Evolutionary conservation across 768 basidiomycete genomes (phyloP).

Genomic region (Tricholoma furcatifolium): DNA sequence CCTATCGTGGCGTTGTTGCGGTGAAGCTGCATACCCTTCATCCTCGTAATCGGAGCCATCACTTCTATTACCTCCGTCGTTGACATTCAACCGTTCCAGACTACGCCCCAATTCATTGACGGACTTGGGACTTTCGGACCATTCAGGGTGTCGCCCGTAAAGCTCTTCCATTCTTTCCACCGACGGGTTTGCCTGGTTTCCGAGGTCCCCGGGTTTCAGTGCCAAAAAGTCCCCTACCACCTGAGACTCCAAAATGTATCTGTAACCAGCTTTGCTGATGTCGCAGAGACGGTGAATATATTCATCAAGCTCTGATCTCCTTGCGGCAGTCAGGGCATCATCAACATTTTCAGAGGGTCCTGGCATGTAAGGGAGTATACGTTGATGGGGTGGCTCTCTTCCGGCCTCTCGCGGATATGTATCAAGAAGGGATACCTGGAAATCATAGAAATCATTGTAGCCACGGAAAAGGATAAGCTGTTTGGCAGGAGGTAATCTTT

Average conservation of each 20-base stretch:
- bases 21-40: slow-evolving; percentile 48
- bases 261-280: slow-evolving; percentile 62
- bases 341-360: slow-evolving; percentile 87
- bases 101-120: slow-evolving; percentile 47
- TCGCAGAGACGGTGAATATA: slow-evolving; percentile 82
- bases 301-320: slow-evolving; percentile 82
- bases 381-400: slow-evolving; percentile 56
- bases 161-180: slow-evolving; percentile 59
- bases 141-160: slow-evolving; percentile 24
- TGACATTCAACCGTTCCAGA: slow-evolving; percentile 49
- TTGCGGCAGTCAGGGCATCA: slow-evolving; percentile 75
- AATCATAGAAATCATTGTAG: slow-evolving; percentile 98
- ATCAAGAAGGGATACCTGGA: slow-evolving; percentile 87
- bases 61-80: slow-evolving; percentile 45
- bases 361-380: slow-evolving; percentile 96
- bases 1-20: slow-evolving; percentile 37
- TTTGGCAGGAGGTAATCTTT: slow-evolving; percentile 62
- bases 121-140: slow-evolving; percentile 3
- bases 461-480: slow-evolving; percentile 89
- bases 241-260: slow-evolving; percentile 77
- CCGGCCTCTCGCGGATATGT: slow-evolving; percentile 92
- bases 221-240: slow-evolving; percentile 84
- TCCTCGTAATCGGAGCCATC: slow-evolving; percentile 71
- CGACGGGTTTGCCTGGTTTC: slow-evolving; percentile 61
- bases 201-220: slow-evolving; percentile 83